Evolutionary conservation across 768 basidiomycete species (phyloP).

Genomic region (Butyriboletus loyo): DNA sequence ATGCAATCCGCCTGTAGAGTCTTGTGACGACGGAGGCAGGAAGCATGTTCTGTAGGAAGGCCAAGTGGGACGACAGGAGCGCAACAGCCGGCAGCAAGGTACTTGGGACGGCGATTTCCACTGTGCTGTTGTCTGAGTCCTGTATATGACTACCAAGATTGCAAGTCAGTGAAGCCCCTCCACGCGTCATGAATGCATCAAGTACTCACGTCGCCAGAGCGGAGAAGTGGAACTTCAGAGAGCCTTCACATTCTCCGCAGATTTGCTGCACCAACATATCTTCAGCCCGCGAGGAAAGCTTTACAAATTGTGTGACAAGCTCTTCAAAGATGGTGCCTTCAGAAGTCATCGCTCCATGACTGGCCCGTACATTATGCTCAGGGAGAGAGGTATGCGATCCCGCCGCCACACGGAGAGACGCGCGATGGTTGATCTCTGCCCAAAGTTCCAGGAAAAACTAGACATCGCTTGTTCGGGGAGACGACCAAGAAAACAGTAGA

Average conservation of each 20-base stretch:
- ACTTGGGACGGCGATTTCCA: slow-evolving; percentile 55
- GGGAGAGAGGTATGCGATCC: slow-evolving; percentile 51
- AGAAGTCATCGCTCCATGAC: slow-evolving; percentile 33
- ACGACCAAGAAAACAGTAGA: neutral
- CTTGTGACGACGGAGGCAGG: slow-evolving; percentile 53
- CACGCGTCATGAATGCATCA: neutral
- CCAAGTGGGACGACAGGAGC: slow-evolving; percentile 75
- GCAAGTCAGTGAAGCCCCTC: neutral
- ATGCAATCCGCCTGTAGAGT: slow-evolving; percentile 73
- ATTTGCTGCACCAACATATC: slow-evolving; percentile 85
- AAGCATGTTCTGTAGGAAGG: slow-evolving; percentile 61
- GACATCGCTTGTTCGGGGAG: slow-evolving; percentile 1
- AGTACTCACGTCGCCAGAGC: slow-evolving; percentile 43
- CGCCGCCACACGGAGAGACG: slow-evolving; percentile 54
- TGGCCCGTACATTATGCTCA: slow-evolving; percentile 27
- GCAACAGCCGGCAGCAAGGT: slow-evolving; percentile 75
- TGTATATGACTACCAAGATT: slow-evolving; percentile 9
- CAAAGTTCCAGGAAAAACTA: slow-evolving; percentile 94
- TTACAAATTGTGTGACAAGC: slow-evolving; percentile 61
- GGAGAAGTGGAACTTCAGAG: slow-evolving; percentile 69
- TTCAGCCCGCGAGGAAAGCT: slow-evolving; percentile 67
- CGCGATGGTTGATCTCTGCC: slow-evolving; percentile 67
- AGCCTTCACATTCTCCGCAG: slow-evolving; percentile 74
- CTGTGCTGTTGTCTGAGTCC: slow-evolving; percentile 8
- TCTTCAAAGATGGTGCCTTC: slow-evolving; percentile 79